Evolutionary conservation across 805 yeast species (phyloP).

Genomic region (Barnettozyma sucrosica): DNA sequence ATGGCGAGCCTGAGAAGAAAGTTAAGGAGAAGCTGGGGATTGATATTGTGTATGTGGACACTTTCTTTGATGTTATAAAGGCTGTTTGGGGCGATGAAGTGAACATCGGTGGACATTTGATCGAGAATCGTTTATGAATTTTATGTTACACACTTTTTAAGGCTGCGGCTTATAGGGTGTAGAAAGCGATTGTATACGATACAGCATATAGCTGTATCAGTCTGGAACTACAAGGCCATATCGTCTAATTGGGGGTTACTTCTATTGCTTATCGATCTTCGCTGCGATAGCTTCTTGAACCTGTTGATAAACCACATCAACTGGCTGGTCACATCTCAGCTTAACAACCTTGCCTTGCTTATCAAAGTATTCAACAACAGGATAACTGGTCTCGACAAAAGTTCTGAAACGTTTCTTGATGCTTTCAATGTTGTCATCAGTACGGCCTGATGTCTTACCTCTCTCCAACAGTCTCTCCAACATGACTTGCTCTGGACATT

Average conservation of each 20-base stretch:
- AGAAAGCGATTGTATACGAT: not conserved
- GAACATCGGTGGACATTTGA: constrained; percentile 1
- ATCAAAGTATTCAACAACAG: constrained; percentile 82
- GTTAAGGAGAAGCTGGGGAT: constrained; percentile 51
- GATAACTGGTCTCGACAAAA: constrained; percentile 85
- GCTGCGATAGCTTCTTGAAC: constrained; percentile 62
- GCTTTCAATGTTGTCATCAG: constrained; percentile 89
- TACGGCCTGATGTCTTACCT: constrained; percentile 91
- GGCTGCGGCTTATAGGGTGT: not conserved
- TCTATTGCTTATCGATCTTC: constrained; percentile 21
- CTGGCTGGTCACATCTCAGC: constrained; percentile 73
- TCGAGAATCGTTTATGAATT: constrained; percentile 8
- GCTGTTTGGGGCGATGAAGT: constrained; percentile 61
- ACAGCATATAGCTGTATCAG: not conserved
- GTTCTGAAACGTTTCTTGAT: constrained; percentile 85
- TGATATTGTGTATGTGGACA: constrained; percentile 59
- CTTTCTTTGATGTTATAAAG: constrained; percentile 69
- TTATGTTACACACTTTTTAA: not conserved
- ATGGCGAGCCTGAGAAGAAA: constrained; percentile 44
- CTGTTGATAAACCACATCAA: constrained; percentile 66
- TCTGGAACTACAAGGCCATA: not conserved
- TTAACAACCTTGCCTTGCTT: constrained; percentile 69
- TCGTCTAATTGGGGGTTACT: not conserved
- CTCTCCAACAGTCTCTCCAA: constrained; percentile 77
- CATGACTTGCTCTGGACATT: constrained; percentile 82